Evolutionary conservation across 2,329 filamentous ascomycete genomes (phyloP), one percentile per base, ranked within the genome.

Genomic region (Pyrenochaeta sp.): DNA sequence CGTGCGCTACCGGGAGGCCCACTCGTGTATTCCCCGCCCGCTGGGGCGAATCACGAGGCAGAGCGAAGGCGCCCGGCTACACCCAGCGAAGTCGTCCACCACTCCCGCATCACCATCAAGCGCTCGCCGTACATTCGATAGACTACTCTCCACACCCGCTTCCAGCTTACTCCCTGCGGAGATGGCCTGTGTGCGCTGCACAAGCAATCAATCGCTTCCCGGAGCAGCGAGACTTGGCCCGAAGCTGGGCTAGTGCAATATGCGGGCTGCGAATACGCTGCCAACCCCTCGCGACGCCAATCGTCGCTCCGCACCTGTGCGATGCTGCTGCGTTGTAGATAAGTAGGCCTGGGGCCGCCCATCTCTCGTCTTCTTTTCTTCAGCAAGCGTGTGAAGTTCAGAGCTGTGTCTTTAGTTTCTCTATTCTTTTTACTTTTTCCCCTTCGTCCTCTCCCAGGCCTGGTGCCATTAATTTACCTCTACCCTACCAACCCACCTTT

Each of bases 351-450:
- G 56, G 46, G 55, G 67, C 69, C 72, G 65, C 67, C 62, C 59
- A 54, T 50, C 61, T 68, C 70, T 69, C 68, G 49, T 61, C 70
- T 75, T 74, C 71, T 71, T 75, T 72, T 80, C 78, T 80, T 77
- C 79, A 83, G 81, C 81, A 82, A 83, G 81, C 78, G 71, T 81
- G 79, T 82, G 76, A 81, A 81, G 61, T 75, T 76, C 68, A 80
- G 81, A 82, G 79, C 79, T 82, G 80, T 65, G 28, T 77, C 75
- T 78, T 71, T 19, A 19, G 19, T 19, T 19, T 19, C 19, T 19
- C 80, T 80, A 74, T 78, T 77, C 79, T 78, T 77, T 78, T 72
- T 70, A 70, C 72, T 73, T 75, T 75, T 75, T 73, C 72, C 70
- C 72, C 72, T 74, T 77, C 77, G 48, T 54, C 37, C 50, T 72